Conservation (phyloP, 352 stramenopile genomes). For the Phytophthora litchii region DNA sequence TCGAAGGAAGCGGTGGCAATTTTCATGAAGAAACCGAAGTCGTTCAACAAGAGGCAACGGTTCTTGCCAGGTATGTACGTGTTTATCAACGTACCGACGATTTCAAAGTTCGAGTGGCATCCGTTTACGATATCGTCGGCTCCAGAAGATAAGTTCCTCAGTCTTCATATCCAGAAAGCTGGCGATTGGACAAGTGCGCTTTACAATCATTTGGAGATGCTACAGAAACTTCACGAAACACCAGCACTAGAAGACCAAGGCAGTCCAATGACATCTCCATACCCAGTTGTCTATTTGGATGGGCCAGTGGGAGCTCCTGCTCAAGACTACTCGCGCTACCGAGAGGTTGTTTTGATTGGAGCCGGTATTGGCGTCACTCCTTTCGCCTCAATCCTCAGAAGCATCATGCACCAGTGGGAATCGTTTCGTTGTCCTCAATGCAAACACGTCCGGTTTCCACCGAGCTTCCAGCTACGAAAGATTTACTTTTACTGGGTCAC, state of each 20-base stretch:
- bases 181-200: conserved; percentile 74
- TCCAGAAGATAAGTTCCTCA: conserved; percentile 69
- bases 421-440: conserved; percentile 60
- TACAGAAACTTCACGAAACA: conserved; percentile 36
- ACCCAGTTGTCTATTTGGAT: conserved; percentile 62
- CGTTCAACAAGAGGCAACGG: conserved; percentile 51
- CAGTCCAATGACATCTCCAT: conserved; percentile 37
- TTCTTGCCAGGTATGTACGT: conserved; percentile 83
- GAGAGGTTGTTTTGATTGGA: conserved; percentile 68
- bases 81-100: conserved; percentile 79
- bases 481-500: conserved; percentile 90
- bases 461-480: conserved; percentile 72
- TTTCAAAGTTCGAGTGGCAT: conserved; percentile 87
- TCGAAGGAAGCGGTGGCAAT: conserved; percentile 65
- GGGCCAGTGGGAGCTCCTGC: conserved; percentile 62
- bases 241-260: conserved; percentile 35
- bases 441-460: conserved; percentile 60
- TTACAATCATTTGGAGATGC: conserved; percentile 49
- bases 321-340: conserved; percentile 68
- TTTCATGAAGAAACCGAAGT: conserved; percentile 66
- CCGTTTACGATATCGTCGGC: conserved; percentile 91
- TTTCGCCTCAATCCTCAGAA: conserved; percentile 73
- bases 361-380: conserved; percentile 77
- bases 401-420: conserved; percentile 73
- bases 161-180: conserved; percentile 70